A percentile compares a stretch with the other conserved stretches of the same genome.
These are phyloP conservation scores for Cardamine resedifolia DNA, from an alignment of 345 rosid species.

Conservation along the genomic window DNA sequence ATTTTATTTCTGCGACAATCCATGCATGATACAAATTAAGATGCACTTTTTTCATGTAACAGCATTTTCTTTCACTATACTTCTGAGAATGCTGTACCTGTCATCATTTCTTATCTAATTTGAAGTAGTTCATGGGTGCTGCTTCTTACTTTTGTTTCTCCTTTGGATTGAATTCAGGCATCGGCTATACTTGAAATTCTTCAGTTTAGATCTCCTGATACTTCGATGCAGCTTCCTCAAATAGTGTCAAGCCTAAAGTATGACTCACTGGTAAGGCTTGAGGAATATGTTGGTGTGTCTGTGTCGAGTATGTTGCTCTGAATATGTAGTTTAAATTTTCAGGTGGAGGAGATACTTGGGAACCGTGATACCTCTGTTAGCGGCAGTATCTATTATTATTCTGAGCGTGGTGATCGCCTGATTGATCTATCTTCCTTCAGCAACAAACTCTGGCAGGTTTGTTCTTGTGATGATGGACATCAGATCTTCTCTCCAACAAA, in stretches of 20 bases:
- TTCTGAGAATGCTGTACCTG: neutral
- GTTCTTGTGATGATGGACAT: constrained; percentile 27
- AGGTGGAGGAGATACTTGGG: constrained; percentile 84
- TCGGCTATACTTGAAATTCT: constrained; percentile 82
- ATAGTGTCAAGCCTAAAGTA: constrained; percentile 60
- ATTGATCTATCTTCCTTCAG: constrained; percentile 79
- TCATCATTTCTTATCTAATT: constrained; percentile 9
- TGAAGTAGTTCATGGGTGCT: constrained; percentile 20
- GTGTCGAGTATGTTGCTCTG: neutral
- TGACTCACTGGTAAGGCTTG: constrained; percentile 62
- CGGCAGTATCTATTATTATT: constrained; percentile 81
- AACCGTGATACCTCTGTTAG: constrained; percentile 66
- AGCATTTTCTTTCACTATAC: neutral
- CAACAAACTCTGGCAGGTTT: constrained; percentile 85
- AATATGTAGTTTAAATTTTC: constrained; percentile 32
- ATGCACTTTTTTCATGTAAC: neutral
- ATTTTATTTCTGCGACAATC: constrained; percentile 2
- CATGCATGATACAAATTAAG: constrained; percentile 13
- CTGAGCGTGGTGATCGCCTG: constrained; percentile 93
- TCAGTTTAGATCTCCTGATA: constrained; percentile 83
- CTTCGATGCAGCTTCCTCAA: constrained; percentile 68
- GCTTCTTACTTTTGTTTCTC: constrained; percentile 19
- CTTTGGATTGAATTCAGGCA: constrained; percentile 51
- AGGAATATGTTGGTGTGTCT: constrained; percentile 2
- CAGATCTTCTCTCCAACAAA: constrained; percentile 14